Conservation (phyloP, 2,329 filamentous ascomycete species). For the Chrysosporium queenslandicum region DNA sequence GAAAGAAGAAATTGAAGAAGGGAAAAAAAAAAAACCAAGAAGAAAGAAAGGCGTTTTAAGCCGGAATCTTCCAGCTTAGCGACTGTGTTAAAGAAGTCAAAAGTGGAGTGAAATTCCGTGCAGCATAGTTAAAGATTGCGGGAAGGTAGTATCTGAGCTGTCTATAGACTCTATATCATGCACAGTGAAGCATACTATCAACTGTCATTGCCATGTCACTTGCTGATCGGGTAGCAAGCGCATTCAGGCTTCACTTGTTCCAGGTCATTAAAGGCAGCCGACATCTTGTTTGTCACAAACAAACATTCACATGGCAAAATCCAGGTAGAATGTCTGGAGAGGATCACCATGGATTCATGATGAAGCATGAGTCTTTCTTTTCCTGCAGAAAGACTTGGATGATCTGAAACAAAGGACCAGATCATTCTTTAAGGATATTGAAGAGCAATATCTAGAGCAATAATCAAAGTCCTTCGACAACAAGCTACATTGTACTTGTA, state of each 20-base stretch:
- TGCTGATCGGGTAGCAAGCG: not conserved
- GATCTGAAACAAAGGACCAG: not conserved
- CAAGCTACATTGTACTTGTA: too few relatives aligned
- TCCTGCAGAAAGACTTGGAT: too few relatives aligned
- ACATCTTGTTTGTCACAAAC: not conserved
- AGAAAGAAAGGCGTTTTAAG: not conserved
- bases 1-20: not conserved
- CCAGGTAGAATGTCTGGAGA: too few relatives aligned
- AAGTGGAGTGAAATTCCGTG: not conserved
- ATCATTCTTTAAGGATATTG: too few relatives aligned
- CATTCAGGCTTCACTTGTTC: not conserved
- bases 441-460: too few relatives aligned
- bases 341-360: too few relatives aligned
- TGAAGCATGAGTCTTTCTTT: too few relatives aligned
- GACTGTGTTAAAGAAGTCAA: not conserved
- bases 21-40: not conserved
- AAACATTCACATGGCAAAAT: not conserved
- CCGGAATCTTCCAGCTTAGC: not conserved
- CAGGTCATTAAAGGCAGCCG: not conserved
- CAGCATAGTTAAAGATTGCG: not conserved
- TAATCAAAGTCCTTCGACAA: too few relatives aligned
- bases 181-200: too few relatives aligned
- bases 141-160: not conserved
- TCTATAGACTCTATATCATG: not conserved
- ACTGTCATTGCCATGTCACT: not conserved